Conservation (phyloP, 2,329 filamentous ascomycete species). For the Akanthomyces uredinophilus region DNA sequence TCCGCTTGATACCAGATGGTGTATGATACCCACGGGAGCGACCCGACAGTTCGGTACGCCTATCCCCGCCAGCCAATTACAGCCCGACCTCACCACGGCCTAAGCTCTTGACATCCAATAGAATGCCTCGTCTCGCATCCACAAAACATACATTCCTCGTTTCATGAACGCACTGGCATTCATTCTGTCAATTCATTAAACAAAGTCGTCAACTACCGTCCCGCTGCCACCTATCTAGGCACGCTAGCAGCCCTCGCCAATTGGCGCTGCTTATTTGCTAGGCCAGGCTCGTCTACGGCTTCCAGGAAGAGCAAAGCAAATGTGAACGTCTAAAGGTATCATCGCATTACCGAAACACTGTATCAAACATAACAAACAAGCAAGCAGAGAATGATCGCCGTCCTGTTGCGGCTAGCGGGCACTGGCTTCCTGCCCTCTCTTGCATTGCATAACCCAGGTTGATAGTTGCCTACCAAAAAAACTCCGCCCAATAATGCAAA, state of each 20-base stretch:
- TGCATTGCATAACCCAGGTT: not conserved
- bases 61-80: slow-evolving; percentile 13
- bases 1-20: not conserved
- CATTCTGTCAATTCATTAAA: not conserved
- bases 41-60: slow-evolving; percentile 17
- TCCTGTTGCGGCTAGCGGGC: not conserved
- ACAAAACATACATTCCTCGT: slow-evolving; percentile 1
- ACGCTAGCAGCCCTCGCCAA: too few species aligned
- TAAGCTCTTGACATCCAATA: slow-evolving; percentile 9
- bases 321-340: not conserved
- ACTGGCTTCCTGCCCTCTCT: not conserved
- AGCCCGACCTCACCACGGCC: not conserved
- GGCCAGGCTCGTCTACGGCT: not conserved
- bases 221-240: too few species aligned
- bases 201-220: not conserved
- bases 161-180: not conserved
- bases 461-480: not conserved
- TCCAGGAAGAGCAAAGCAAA: not conserved
- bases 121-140: slow-evolving; percentile 8
- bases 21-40: slow-evolving; percentile 1
- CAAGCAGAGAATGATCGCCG: not conserved
- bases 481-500: slow-evolving; percentile 5
- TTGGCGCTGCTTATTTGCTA: too few species aligned
- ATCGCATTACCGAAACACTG: not conserved
- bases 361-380: not conserved